Conservation (phyloP, 345 rosid genomes). For the Salix suchowensis region DNA sequence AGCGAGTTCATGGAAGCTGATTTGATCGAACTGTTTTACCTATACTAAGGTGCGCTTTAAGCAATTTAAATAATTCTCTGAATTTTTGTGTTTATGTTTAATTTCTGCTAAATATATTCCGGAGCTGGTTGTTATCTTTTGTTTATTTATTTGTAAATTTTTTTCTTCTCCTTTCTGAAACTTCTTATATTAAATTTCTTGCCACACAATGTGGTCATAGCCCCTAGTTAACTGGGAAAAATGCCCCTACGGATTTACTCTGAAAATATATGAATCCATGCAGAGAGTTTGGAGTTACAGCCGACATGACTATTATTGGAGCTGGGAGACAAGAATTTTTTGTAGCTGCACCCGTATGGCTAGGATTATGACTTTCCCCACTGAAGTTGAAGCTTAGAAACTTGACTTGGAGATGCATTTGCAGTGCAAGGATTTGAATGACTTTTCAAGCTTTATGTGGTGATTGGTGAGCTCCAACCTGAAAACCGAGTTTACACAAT, state of each 20-base stretch:
- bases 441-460: neutral
- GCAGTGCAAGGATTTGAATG: conserved; percentile 15
- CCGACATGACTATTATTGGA: neutral
- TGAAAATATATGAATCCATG: neutral
- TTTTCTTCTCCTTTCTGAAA: neutral
- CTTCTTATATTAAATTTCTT: neutral
- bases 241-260: neutral
- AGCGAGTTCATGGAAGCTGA: conserved; percentile 21
- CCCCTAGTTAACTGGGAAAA: neutral
- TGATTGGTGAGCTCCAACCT: conserved; percentile 9
- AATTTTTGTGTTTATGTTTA: neutral
- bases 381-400: conserved; percentile 5
- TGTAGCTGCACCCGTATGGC: neutral
- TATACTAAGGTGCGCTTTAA: conserved; percentile 18
- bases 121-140: neutral
- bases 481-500: conserved; percentile 8
- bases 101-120: neutral
- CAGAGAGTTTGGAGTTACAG: neutral
- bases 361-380: neutral
- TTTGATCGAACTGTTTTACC: conserved; percentile 5
- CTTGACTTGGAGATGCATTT: conserved; percentile 5
- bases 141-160: neutral
- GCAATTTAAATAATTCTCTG: neutral
- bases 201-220: neutral
- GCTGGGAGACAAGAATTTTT: neutral